Conservation (phyloP, 2,329 filamentous ascomycete genomes). For the Paracoccidioides lutzii region DNA sequence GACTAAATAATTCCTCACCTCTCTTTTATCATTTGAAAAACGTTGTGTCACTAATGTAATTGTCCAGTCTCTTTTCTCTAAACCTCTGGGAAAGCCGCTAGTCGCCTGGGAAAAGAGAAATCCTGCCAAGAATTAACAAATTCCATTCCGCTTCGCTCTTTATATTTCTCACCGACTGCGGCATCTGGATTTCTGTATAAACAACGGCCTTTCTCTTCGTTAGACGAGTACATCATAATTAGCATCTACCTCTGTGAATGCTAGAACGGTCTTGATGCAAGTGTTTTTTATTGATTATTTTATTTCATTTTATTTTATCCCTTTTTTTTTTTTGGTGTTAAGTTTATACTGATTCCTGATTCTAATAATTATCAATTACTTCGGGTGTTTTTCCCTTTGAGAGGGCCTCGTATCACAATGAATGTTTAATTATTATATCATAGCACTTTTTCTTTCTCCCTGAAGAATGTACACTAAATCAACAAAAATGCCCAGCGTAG, state of each 20-base stretch:
- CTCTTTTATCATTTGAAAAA: neutral
- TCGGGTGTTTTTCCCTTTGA: no score
- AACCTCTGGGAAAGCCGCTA: conserved; percentile 56
- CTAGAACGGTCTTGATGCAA: no score
- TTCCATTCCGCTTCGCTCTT: neutral
- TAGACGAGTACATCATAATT: neutral
- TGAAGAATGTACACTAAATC: neutral
- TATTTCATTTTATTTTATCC: no score
- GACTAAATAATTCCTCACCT: conserved; percentile 9
- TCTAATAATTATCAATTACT: no score
- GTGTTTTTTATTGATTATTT: neutral
- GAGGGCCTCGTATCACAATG: no score
- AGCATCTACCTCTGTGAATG: neutral
- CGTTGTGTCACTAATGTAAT: conserved; percentile 6
- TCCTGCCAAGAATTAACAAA: conserved; percentile 4
- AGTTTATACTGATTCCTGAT: no score
- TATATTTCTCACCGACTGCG: neutral
- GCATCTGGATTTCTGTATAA: no score
- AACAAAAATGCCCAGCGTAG: neutral
- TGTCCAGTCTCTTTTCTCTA: conserved; percentile 52
- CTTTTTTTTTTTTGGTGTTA: no score
- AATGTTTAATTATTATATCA: no score
- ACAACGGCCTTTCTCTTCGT: neutral
- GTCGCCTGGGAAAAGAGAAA: conserved; percentile 31
- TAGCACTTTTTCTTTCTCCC: neutral